A percentile compares a stretch with the other conserved stretches of the same genome.
These are phyloP conservation scores for Penicillium sp. DNA, from an alignment of 2,329 filamentous ascomycete species.

Conservation along the genomic window DNA sequence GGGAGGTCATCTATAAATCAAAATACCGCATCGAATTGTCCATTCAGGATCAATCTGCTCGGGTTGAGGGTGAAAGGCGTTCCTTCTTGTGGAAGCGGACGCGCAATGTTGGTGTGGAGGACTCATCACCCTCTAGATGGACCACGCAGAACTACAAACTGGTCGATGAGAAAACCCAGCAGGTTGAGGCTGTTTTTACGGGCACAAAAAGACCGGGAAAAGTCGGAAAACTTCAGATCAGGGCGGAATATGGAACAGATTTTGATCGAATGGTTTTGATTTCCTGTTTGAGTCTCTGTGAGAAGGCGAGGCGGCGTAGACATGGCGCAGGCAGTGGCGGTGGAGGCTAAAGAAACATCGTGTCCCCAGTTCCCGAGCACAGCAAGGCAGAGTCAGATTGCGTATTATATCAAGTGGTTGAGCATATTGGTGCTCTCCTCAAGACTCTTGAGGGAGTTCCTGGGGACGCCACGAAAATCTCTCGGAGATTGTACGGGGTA, in stretches of 20 bases:
- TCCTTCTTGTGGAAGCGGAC: conserved; percentile 31
- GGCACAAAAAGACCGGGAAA: conserved; percentile 7
- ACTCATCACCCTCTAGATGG: conserved; percentile 14
- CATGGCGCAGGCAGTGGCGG: conserved; percentile 9
- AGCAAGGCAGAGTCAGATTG: not conserved
- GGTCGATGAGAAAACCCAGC: conserved; percentile 16
- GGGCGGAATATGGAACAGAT: conserved; percentile 13
- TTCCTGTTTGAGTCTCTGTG: conserved; percentile 17
- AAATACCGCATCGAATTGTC: conserved; percentile 27
- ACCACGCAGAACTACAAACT: conserved; percentile 29
- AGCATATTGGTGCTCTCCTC: not conserved
- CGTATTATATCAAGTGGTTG: not conserved
- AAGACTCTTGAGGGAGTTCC: no score
- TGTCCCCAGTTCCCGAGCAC: not conserved
- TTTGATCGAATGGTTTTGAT: conserved; percentile 21
- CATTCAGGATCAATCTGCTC: not conserved
- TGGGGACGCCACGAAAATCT: not conserved
- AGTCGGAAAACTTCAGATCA: conserved; percentile 18
- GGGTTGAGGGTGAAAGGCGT: conserved; percentile 8
- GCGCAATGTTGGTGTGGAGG: conserved; percentile 21
- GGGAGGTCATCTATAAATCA: conserved; percentile 17
- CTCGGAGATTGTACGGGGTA: not conserved
- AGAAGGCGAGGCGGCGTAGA: conserved; percentile 14
- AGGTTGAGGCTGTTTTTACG: conserved; percentile 21
- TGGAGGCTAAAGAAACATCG: conserved; percentile 6